These are phyloP conservation scores for Lentinula sp. DNA, from an alignment of 768 basidiomycete genomes.

Conservation along the genomic window DNA sequence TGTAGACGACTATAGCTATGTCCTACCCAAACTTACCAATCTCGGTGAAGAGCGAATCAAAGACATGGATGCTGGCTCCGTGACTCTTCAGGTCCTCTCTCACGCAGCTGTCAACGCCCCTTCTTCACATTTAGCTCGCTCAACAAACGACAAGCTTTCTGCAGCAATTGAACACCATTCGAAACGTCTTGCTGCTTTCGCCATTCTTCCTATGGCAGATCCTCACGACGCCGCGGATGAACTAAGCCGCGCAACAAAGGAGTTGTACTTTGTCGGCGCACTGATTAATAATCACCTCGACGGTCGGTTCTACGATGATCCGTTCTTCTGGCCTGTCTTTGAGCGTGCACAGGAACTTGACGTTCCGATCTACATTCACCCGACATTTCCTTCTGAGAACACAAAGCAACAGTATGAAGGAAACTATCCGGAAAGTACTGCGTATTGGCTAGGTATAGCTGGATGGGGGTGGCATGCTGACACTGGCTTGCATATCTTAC, in stretches of 20 bases:
- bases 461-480: conserved; percentile 3
- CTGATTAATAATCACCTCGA: conserved; percentile 1
- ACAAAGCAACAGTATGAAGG: not conserved
- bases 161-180: not conserved
- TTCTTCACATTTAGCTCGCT: not conserved
- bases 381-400: not conserved
- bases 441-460: not conserved
- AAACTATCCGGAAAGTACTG: not conserved
- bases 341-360: conserved; percentile 2
- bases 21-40: not conserved
- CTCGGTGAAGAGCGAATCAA: not conserved
- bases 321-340: conserved; percentile 3
- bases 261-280: conserved; percentile 1
- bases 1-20: not conserved
- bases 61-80: conserved; percentile 1
- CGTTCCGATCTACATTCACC: conserved; percentile 1
- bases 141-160: not conserved
- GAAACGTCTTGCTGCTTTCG: not conserved
- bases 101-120: not conserved
- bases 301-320: conserved; percentile 1
- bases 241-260: not conserved
- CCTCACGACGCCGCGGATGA: not conserved
- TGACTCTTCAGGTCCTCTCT: not conserved
- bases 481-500: not conserved
- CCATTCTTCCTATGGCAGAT: not conserved